Evolutionary conservation across 1,139 yeast species (phyloP).

Genomic region (Blastobotrys raffinosifermentans): DNA sequence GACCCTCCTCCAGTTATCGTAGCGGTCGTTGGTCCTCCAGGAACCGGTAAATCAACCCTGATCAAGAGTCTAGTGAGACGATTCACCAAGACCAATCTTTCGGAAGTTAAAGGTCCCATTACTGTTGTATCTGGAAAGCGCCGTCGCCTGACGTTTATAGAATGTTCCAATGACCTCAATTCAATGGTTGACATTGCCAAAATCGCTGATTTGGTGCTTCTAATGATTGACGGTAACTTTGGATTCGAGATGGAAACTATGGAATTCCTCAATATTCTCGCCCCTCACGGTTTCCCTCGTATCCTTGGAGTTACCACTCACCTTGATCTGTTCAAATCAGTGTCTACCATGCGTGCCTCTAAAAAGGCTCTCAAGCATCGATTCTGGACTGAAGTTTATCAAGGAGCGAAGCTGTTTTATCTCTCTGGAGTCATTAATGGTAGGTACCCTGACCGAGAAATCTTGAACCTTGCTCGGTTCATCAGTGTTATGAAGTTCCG

Average conservation of each 20-base stretch:
- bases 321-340: conserved; percentile 86
- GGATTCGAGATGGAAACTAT: conserved; percentile 99
- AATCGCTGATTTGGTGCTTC: conserved; percentile 83
- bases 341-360: conserved; percentile 81
- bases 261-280: conserved; percentile 95
- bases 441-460: conserved; percentile 95
- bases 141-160: conserved; percentile 86
- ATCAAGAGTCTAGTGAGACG: conserved; percentile 84
- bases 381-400: conserved; percentile 98
- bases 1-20: conserved; percentile 97
- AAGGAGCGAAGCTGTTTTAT: conserved; percentile 94
- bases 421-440: conserved; percentile 95
- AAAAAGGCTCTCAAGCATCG: conserved; percentile 90
- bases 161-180: conserved; percentile 86
- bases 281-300: conserved; percentile 98
- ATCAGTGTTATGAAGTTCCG: conserved; percentile 96
- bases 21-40: conserved; percentile 98
- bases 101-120: conserved; percentile 90
- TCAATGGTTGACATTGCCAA: conserved; percentile 97
- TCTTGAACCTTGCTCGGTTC: conserved; percentile 83
- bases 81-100: conserved; percentile 79
- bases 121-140: conserved; percentile 97
- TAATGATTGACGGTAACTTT: conserved; percentile 92
- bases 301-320: conserved; percentile 95
- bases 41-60: conserved; percentile 94